Conservation (phyloP, 1,284 basidiomycete genomes). For the Chondrostereum purpureum region DNA sequence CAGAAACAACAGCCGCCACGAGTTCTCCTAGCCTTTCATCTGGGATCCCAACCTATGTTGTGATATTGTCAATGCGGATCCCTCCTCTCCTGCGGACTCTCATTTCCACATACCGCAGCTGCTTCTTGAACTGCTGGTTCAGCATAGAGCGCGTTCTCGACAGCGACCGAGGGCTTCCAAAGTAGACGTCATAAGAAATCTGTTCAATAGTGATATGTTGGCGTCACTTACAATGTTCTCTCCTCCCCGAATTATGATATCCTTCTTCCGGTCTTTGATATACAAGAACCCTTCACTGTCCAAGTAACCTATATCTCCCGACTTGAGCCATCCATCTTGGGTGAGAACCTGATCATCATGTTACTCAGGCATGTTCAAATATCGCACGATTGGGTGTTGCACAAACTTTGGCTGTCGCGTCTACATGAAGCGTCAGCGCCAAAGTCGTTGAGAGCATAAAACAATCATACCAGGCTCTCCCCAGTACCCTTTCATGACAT, state of each 20-base stretch:
- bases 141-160: slow-evolving; percentile 61
- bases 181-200: no score
- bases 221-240: slow-evolving; percentile 57
- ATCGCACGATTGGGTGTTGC: no score
- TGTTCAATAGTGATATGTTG: no score
- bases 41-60: slow-evolving; percentile 54
- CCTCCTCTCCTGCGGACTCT: no score
- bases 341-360: slow-evolving; percentile 53
- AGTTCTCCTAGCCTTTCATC: slow-evolving; percentile 57
- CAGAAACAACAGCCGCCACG: slow-evolving; percentile 55
- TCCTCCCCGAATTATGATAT: slow-evolving; percentile 63
- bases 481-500: slow-evolving; percentile 64
- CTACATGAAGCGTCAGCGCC: no score
- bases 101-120: no score
- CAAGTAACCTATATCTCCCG: slow-evolving; percentile 65
- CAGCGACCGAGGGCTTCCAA: slow-evolving; percentile 53
- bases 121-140: slow-evolving; percentile 47
- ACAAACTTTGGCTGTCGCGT: no score
- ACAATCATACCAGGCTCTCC: slow-evolving; percentile 44
- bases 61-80: no score
- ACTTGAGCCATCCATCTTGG: slow-evolving; percentile 76
- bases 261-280: slow-evolving; percentile 15
- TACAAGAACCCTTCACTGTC: slow-evolving; percentile 58
- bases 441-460: no score
- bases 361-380: no score